Evolutionary conservation across 495 filamentous ascomycete species (phyloP).

Genomic region (Copromyces sp.): DNA sequence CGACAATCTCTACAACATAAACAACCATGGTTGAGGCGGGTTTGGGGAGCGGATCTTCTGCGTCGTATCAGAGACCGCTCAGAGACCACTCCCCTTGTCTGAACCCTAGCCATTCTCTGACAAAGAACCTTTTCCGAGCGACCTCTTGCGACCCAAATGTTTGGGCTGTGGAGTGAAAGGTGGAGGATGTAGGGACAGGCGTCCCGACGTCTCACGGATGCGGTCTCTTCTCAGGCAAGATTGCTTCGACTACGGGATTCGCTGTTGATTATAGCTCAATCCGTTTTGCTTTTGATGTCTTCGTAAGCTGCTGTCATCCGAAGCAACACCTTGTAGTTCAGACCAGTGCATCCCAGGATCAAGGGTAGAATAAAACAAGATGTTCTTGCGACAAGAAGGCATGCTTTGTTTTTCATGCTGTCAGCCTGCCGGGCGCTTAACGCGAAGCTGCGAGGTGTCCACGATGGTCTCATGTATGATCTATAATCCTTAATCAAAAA

Average conservation of each 20-base stretch:
- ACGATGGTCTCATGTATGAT: neutral
- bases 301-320: neutral
- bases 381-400: neutral
- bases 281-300: neutral
- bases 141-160: neutral
- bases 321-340: neutral
- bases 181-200: no score
- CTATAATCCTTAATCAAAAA: neutral
- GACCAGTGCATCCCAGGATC: neutral
- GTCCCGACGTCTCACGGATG: neutral
- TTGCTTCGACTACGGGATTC: neutral
- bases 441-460: no score
- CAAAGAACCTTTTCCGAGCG: neutral
- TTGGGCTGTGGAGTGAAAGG: no score
- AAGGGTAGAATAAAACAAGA: neutral
- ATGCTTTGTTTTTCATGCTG: neutral
- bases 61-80: neutral
- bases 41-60: neutral
- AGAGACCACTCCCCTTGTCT: neutral
- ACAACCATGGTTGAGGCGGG: neutral
- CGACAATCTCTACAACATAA: neutral
- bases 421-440: no score
- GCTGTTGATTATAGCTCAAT: neutral
- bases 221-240: neutral
- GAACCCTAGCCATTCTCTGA: neutral